Evolutionary conservation across 1,139 yeast genomes (phyloP), one percentile per base, ranked within the genome.

Genomic region (Lodderomyces elongisporus): DNA sequence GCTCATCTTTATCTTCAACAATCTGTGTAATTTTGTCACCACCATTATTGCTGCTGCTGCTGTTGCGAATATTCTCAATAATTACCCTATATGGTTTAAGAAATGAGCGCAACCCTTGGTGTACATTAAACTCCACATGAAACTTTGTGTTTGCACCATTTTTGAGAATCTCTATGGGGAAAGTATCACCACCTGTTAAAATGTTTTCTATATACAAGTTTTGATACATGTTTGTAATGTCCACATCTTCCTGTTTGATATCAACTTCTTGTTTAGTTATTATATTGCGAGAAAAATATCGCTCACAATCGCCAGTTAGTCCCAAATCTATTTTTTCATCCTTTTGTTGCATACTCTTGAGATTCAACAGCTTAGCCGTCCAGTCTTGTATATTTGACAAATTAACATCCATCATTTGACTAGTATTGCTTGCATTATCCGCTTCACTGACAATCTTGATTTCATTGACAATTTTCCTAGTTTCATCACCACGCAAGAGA

Each of bases 1-100:
- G 47, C 37, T 82, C 89, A 24, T 74, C 79, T 39, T 83, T 69
- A 32, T 81, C 89, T 34, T 79, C 89, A n/a, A 73, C 68, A n/a
- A 58, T 40, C 56, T 63, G 39, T 65, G 23, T 17, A 3, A 29
- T 17, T 14, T 18, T 33, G 33, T 41, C 44, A n/a, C n/a, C n/a
- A n/a, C n/a, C n/a, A n/a, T n/a, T n/a, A n/a, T n/a, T n/a, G n/a
- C n/a, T n/a, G n/a, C n/a, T n/a, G n/a, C n/a, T n/a, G 14, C 26
- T 13, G 7, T 13, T 10, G 24, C 56, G 62, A 23, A 61, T 56
- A 30, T 64, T 62, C 0, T 66, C 51, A 1, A 80, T 70, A 23
- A 66, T 50, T 9, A 64, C 59, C 7, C 62, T 60, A 71, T 78
- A 78, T 2, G 60, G 58, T 39, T 64, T 62, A 34, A 82, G 58